Evolutionary conservation across 1,284 basidiomycete genomes (phyloP), one percentile per base, ranked within the genome.

Genomic region (Pascua sp.): DNA sequence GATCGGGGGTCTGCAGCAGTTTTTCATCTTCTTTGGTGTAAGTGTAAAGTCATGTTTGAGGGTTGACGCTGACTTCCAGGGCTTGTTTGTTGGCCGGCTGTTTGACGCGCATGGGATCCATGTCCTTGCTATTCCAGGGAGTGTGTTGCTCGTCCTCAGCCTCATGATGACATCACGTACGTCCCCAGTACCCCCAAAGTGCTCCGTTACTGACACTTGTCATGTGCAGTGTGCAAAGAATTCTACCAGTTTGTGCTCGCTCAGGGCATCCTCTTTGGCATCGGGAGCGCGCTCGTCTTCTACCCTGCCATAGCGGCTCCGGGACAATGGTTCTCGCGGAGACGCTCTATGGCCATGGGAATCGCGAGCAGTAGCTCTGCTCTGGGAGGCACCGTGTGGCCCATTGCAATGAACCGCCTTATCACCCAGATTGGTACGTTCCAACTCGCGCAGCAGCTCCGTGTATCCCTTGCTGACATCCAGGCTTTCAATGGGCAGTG

Each of bases 1-100:
- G 87, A 86, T 89, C 51, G 87, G 87, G 0, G 86, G 85, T 0
- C 75, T 87, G 42, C 85, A 88, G 71, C 82, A 61, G 78, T 83
- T 77, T 63, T 80, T 65, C 75, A 82, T 65, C 71, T 80, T 68
- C 70, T 50, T 57, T 0, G 80, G 61, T 13, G 24, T 32, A 32
- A 32, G 24, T 32, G 3, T 32, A 32, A 3, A 32, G 24, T 4
- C 24, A 32, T n/a, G n/a, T n/a, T n/a, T n/a, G n/a, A n/a, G 24
- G 24, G 24, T 32, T 7, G 24, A 7, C 7, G 24, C 24, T 32
- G 24, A 32, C 24, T 32, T 7, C 7, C 24, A 82, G 18, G 85
- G 85, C 24, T 16, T 53, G 1, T 46, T 54, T 9, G 36, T 41
- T 11, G 56, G 56, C 5, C 56, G 51, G 17, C n/a, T 58, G 0